Percentiles rank a stretch among this genome's conserved stretches.
Conservation (phyloP, 1,284 basidiomycete species). For the Stereum hirsutum region DNA sequence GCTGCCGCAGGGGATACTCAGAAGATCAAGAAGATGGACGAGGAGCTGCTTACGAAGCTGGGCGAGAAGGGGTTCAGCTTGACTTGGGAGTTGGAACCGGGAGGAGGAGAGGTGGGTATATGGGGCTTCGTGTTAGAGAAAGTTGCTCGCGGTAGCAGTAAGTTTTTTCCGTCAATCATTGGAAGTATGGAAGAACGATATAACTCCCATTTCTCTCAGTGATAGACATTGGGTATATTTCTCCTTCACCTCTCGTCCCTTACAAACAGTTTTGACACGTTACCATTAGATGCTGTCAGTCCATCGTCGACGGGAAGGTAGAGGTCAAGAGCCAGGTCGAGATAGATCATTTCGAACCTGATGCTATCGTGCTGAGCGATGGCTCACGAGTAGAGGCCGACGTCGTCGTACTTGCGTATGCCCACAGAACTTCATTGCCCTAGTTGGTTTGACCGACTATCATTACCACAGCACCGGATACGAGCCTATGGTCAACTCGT, state of each 20-base stretch:
- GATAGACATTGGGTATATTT: not conserved
- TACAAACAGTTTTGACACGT: too few species aligned
- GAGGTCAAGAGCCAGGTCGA: not conserved
- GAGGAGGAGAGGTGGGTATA: not conserved
- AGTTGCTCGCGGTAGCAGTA: not conserved
- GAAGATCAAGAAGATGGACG: not conserved
- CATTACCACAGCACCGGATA: not conserved
- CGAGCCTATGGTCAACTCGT: not conserved
- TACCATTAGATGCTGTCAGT: not conserved
- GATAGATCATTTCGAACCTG: not conserved
- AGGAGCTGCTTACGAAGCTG: not conserved
- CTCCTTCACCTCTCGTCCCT: too few species aligned
- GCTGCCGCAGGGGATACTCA: not conserved
- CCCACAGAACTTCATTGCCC: not conserved
- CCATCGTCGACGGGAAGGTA: not conserved
- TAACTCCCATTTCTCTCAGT: not conserved
- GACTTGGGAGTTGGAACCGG: not conserved
- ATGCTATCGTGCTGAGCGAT: not conserved
- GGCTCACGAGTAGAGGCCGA: not conserved
- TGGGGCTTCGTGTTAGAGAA: not conserved
- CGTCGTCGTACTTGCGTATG: not conserved
- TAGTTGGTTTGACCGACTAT: not conserved
- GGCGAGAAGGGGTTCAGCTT: not conserved
- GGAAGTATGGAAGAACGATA: not conserved
- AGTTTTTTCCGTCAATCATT: not conserved